A percentile compares a stretch with the other conserved stretches of the same genome.
These are phyloP conservation scores for Plasmodium chabaudi DNA, from an alignment of 169 alveolate species.

Conservation along the genomic window DNA sequence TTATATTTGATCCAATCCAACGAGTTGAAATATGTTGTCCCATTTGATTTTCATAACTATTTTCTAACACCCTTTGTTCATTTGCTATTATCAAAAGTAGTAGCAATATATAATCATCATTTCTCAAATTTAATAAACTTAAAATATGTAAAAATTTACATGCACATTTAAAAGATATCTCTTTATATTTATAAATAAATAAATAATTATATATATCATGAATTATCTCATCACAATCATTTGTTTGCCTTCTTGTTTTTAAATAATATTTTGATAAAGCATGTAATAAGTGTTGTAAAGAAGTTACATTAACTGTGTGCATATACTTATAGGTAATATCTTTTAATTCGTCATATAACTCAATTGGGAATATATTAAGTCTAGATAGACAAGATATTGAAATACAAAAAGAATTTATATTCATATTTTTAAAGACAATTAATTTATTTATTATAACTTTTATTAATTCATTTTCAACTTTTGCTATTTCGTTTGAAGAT, in stretches of 20 bases:
- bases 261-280: constrained; percentile 63
- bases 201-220: constrained; percentile 56
- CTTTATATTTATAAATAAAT: constrained; percentile 30
- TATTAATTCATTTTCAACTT: constrained; percentile 47
- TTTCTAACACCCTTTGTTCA: constrained; percentile 1
- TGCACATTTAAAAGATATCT: constrained; percentile 69
- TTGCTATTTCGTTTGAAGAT: background rate
- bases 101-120: constrained; percentile 36
- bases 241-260: constrained; percentile 13
- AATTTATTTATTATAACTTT: constrained; percentile 43
- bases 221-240: background rate
- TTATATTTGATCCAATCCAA: no score
- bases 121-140: constrained; percentile 40
- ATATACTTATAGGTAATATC: constrained; percentile 52
- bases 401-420: constrained; percentile 64
- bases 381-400: constrained; percentile 62
- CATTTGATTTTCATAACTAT: no score
- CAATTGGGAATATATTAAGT: constrained; percentile 44
- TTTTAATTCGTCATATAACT: constrained; percentile 55
- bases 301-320: constrained; percentile 47
- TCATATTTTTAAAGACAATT: constrained; percentile 52
- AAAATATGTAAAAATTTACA: constrained; percentile 54
- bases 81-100: constrained; percentile 38
- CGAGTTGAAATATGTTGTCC: no score
- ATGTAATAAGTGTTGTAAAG: constrained; percentile 49